Base-by-base conservation (phyloP, 2,329 filamentous ascomycete species). In the Cordyceps sp. region DNA sequence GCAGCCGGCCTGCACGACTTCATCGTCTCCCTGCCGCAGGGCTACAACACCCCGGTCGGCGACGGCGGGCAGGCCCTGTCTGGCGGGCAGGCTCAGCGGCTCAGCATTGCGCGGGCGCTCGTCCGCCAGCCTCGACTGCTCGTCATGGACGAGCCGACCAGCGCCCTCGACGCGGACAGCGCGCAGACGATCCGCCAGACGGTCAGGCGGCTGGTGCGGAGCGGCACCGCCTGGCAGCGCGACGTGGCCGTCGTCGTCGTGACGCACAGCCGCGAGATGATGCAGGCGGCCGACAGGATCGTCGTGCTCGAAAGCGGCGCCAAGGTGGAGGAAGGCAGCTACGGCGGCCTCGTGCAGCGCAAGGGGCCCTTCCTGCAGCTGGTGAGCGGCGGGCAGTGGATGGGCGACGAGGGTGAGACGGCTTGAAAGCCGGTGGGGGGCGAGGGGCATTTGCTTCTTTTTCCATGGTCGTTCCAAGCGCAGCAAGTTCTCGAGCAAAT, bases 131-230 rank as follows among this genome's bases (percentile, higher is more conserved):
- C 85, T 0, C 64, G 67, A 26, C 59, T 94, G 3, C 56, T 94
- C 13, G 66, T 94, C 3, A 57, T 94, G 2, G 88, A 96, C 44
- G 86, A 94, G 55, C 82, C 85, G 1, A 94, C 86, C 0, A 81
- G 75, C 18, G 78, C 79, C 1, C 60, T 96, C 0, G 86, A 94
- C 45, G 62, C 66, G 0, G 69, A 76, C 41, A 77, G 68, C 25
- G 75, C 81, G 0, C 64, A 64, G 3, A 54, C 65, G 2, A 66
- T 94, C 4, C 61, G 79, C 10, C 54, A 66, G 8, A 77, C 77
- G 0, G 62, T 93, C 26, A n/a, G n/a, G n/a, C n/a, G n/a, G n/a
- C n/a, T n/a, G n/a, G n/a, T n/a, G n/a, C n/a, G n/a, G n/a, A 52
- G 51, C 23, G 46, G 47, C 0, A 53, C 90, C 2, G 57, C 76